Conservation (phyloP, 1,139 yeast species). For the Taphrina pruni region DNA sequence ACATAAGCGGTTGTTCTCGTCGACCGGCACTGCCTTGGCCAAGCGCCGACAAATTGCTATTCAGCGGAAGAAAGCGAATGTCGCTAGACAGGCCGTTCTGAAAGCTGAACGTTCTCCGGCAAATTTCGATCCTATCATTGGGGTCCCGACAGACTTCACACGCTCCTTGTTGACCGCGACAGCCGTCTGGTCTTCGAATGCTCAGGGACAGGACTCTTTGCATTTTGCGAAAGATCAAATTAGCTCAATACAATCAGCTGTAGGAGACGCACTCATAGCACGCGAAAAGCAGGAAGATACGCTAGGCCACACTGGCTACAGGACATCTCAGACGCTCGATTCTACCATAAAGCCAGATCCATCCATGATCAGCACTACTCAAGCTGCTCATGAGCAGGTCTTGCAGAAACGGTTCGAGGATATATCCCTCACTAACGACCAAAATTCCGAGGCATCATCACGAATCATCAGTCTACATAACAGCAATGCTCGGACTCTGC, state of each 20-base stretch:
- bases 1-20: constrained; percentile 24
- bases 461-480: constrained; percentile 79
- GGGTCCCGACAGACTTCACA: constrained; percentile 39
- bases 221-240: constrained; percentile 17
- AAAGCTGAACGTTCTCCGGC: constrained; percentile 34
- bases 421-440: constrained; percentile 49
- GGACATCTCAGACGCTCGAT: not conserved
- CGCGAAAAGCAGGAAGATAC: constrained; percentile 15
- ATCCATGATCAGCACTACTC: not conserved
- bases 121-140: constrained; percentile 31
- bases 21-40: constrained; percentile 19
- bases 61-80: constrained; percentile 39
- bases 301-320: not conserved
- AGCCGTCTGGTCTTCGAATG: constrained; percentile 18
- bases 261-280: constrained; percentile 3
- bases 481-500: constrained; percentile 64
- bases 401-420: constrained; percentile 1
- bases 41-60: constrained; percentile 39
- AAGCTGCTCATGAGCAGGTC: constrained; percentile 13
- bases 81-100: constrained; percentile 37
- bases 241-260: constrained; percentile 13
- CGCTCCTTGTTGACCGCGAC: constrained; percentile 34
- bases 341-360: not conserved
- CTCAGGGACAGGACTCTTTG: not conserved
- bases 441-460: constrained; percentile 70